Conservation (phyloP, 306 rosid species). For the Gastrolobium villosum region DNA sequence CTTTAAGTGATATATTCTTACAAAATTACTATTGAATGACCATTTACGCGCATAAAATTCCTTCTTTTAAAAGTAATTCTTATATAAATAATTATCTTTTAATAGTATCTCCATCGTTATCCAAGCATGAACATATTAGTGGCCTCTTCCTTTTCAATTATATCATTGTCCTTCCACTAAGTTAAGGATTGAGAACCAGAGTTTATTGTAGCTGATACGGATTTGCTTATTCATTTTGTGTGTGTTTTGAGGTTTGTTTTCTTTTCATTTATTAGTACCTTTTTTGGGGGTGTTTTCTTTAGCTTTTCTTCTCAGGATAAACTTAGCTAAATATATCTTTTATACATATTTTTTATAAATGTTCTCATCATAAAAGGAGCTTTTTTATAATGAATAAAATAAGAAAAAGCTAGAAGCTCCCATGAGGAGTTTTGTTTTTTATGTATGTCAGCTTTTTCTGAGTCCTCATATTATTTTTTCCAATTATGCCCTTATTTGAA, state of each 20-base stretch:
- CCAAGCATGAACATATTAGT: not conserved
- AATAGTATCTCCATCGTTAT: not conserved
- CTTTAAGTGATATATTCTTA: slow-evolving; percentile 33
- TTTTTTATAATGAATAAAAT: too few species aligned
- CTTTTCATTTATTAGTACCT: not conserved
- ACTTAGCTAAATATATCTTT: too few species aligned
- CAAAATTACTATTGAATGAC: not conserved
- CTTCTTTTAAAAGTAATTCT: slow-evolving; percentile 11
- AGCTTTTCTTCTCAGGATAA: too few species aligned
- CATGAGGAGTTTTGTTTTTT: too few species aligned
- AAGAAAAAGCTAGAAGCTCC: too few species aligned
- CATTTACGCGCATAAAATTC: not conserved
- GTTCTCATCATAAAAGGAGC: too few species aligned
- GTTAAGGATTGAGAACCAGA: slow-evolving; percentile 20
- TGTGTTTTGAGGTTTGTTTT: slow-evolving; percentile 1
- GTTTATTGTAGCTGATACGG: slow-evolving; percentile 3
- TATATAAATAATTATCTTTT: not conserved
- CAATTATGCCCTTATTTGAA: too few species aligned
- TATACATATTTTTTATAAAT: too few species aligned
- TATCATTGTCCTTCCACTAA: not conserved
- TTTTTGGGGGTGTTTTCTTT: too few species aligned
- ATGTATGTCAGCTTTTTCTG: too few species aligned
- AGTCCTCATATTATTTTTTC: too few species aligned
- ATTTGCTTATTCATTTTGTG: not conserved
- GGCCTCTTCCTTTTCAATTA: not conserved